Evolutionary conservation across 1,139 yeast species (phyloP).

Genomic region (Yarrowia galli): DNA sequence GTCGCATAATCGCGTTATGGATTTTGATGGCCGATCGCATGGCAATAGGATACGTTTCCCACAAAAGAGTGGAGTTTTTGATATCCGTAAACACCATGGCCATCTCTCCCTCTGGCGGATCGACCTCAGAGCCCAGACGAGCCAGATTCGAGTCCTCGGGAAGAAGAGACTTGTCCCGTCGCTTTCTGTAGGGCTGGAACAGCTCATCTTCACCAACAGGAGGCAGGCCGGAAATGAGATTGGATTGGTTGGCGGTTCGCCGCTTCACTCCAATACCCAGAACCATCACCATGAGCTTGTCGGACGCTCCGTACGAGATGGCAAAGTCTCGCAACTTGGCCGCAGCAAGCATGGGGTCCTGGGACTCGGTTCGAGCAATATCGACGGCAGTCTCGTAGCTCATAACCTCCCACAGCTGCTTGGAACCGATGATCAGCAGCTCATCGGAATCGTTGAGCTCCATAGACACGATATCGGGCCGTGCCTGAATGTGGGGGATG

Average conservation of each 20-base stretch:
- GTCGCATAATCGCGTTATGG: conserved; percentile 92
- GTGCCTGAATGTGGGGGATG: conserved; percentile 88
- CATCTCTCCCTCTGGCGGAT: conserved; percentile 92
- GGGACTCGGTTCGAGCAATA: conserved; percentile 81
- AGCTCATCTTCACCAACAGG: conserved; percentile 58
- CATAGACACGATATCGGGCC: conserved; percentile 75
- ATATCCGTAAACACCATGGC: conserved; percentile 98
- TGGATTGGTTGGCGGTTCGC: conserved; percentile 36
- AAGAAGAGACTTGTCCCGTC: conserved; percentile 59
- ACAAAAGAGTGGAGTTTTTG: conserved; percentile 86
- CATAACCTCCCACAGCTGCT: conserved; percentile 83
- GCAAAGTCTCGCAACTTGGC: conserved; percentile 94
- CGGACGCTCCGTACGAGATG: conserved; percentile 85
- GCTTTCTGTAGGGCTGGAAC: conserved; percentile 58
- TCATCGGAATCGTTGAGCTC: conserved; percentile 77
- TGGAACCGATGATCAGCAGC: conserved; percentile 83
- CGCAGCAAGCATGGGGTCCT: conserved; percentile 92
- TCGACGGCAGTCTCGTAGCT: conserved; percentile 89
- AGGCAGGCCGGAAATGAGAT: conserved; percentile 45
- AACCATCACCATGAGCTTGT: conserved; percentile 85
- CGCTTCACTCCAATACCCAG: conserved; percentile 40
- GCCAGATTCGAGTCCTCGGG: conserved; percentile 83
- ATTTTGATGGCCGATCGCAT: conserved; percentile 97
- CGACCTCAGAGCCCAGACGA: conserved; percentile 87
- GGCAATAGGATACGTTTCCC: conserved; percentile 94